Base-by-base conservation (phyloP, 2,329 filamentous ascomycete species). In the Phoma sp. region DNA sequence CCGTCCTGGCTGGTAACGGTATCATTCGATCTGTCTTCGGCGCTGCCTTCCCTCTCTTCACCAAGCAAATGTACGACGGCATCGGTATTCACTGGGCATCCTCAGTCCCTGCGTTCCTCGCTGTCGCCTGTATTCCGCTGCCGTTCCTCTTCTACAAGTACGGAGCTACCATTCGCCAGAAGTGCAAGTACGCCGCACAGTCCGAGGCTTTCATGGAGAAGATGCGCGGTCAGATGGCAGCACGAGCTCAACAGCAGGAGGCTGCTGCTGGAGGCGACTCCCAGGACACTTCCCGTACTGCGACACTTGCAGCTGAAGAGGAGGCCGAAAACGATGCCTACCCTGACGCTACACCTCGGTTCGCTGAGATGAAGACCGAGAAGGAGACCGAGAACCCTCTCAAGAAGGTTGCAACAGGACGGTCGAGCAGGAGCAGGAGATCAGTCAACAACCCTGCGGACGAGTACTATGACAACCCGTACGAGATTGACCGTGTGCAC, bases 41-140 rank as follows among this genome's bases (percentile, higher is more conserved):
- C 60, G 90, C 90, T 2, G 87, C 83, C 1, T 95, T 96, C 79
- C 91, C 91, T 0, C 82, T 95, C 1, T 95, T 95, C 72, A 86
- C 89, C 0, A 82, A 80, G 2, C 87, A 91, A 67, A 91, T 82
- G 79, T 82, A 81, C 64, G 57, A 57, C 10, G 49, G 62, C 25
- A 60, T 76, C 4, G 75, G 90, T 43, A 87, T 89, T 51, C 88
- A 92, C 76, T 93, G 90, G 90, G 90, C 88, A 1, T 86, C 82
- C 31, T 86, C 85, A 0, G 78, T 94, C 13, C 90, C 89, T 0
- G 91, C 86, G 0, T 93, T 94, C 76, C 78, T 94, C 3, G 85
- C 89, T 0, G 72, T 92, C 3, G 82, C 81, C 10, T 92, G 89
- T 73, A 78, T 91, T 17, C 89, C 90, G 0, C 88, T 90, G 67